A percentile compares a stretch with the other conserved stretches of the same genome.
phyloP scores from a whole-genome alignment of 2,329 filamentous ascomycete species.

The Tricladium varicosporioides region DNA sequence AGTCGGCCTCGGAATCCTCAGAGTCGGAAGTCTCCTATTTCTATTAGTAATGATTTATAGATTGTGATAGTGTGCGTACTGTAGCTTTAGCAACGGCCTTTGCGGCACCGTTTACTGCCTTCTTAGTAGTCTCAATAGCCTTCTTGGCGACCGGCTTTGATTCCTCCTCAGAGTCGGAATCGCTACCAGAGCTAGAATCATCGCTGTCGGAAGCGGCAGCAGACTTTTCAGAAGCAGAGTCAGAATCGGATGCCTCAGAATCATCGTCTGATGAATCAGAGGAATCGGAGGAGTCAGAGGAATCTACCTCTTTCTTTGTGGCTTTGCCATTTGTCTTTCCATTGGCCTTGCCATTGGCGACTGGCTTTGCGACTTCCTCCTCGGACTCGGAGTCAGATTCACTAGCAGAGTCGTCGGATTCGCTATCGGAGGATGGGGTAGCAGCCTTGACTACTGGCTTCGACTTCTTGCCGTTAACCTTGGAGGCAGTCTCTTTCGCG shows the following conservation, averaged over 20 bases:
- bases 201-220: conserved; percentile 31
- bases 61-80: conserved; percentile 24
- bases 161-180: conserved; percentile 32
- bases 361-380: conserved; percentile 30
- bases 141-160: not conserved
- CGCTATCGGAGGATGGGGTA: conserved; percentile 40
- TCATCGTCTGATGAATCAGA: conserved; percentile 26
- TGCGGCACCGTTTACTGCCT: conserved; percentile 30
- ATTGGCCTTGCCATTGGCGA: conserved; percentile 35
- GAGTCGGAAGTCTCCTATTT: conserved; percentile 20
- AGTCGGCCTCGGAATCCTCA: conserved; percentile 23
- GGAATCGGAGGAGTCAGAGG: conserved; percentile 37
- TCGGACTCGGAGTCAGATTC: conserved; percentile 33
- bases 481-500: conserved; percentile 52
- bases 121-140: conserved; percentile 25
- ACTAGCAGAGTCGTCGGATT: conserved; percentile 35
- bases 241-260: conserved; percentile 35
- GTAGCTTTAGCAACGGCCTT: conserved; percentile 31
- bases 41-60: not conserved
- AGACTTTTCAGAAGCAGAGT: conserved; percentile 26
- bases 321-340: conserved; percentile 37
- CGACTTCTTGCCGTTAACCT: conserved; percentile 37
- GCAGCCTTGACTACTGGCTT: conserved; percentile 44
- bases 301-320: conserved; percentile 37
- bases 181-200: conserved; percentile 26